A percentile compares a stretch with the other conserved stretches of the same genome.
Evolutionary conservation across 768 basidiomycete genomes (phyloP).

Genomic region (Piloderma croceum): DNA sequence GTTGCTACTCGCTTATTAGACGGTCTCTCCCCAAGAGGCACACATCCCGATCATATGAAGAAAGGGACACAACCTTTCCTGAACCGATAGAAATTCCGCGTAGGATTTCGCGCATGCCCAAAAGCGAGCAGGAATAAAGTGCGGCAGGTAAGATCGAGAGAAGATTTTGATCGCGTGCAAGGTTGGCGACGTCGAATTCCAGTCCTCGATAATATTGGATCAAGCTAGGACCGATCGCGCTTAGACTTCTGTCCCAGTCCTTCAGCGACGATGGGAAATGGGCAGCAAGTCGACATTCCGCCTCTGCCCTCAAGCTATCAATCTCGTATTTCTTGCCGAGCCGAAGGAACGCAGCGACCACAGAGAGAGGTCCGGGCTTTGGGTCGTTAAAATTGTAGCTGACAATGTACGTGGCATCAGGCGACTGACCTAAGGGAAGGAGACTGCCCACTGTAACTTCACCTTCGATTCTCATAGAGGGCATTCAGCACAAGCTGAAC

Average conservation of each 20-base stretch:
- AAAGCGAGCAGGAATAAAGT: too few species aligned
- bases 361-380: constrained; percentile 1
- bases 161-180: not conserved
- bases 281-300: not conserved
- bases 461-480: not conserved
- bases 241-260: not conserved
- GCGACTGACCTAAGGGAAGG: too few species aligned
- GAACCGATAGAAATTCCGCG: too few species aligned
- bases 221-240: too few species aligned
- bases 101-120: too few species aligned
- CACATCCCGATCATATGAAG: too few species aligned
- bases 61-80: too few species aligned
- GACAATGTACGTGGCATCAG: too few species aligned
- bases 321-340: constrained; percentile 11
- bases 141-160: not conserved
- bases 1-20: too few species aligned
- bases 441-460: too few species aligned
- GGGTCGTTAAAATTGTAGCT: too few species aligned
- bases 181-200: constrained; percentile 1
- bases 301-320: not conserved
- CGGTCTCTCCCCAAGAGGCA: too few species aligned
- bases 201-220: not conserved
- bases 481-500: constrained; percentile 9
- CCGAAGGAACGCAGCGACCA: constrained; percentile 3
- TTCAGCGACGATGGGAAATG: constrained; percentile 5